Conservation (phyloP, 805 yeast species). For the Starmerella davenportii region DNA sequence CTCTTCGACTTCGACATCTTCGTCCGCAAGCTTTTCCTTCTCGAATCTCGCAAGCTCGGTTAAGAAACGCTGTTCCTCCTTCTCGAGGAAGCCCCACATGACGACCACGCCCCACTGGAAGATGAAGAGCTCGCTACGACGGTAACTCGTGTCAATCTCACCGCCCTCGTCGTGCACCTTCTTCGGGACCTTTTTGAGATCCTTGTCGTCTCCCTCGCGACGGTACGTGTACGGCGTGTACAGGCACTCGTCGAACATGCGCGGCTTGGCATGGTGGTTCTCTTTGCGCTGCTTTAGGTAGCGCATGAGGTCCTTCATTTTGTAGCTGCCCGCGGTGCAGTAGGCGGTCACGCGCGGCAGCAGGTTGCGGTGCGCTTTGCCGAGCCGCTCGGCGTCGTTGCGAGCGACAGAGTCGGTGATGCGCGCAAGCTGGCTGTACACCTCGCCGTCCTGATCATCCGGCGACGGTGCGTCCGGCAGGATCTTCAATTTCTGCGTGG, state of each 20-base stretch:
- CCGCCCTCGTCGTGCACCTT: slow-evolving; percentile 82
- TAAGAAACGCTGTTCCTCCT: slow-evolving; percentile 68
- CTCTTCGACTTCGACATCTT: slow-evolving; percentile 86
- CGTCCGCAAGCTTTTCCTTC: slow-evolving; percentile 74
- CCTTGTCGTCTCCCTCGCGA: slow-evolving; percentile 18
- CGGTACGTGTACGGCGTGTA: slow-evolving; percentile 64
- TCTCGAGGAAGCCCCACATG: slow-evolving; percentile 80
- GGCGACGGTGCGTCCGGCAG: slow-evolving; percentile 74
- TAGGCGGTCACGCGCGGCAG: slow-evolving; percentile 91
- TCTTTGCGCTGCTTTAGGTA: slow-evolving; percentile 64
- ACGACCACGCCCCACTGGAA: slow-evolving; percentile 97
- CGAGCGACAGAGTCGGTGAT: slow-evolving; percentile 80
- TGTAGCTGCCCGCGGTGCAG: slow-evolving; percentile 85
- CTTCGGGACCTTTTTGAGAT: slow-evolving; percentile 26
- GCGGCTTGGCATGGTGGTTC: slow-evolving; percentile 46
- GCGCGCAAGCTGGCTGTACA: slow-evolving; percentile 66
- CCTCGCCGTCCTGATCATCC: slow-evolving; percentile 27
- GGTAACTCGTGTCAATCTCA: slow-evolving; percentile 77
- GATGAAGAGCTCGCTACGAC: slow-evolving; percentile 70
- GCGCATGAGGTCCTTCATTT: slow-evolving; percentile 67
- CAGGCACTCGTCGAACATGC: slow-evolving; percentile 81
- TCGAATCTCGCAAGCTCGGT: slow-evolving; percentile 76
- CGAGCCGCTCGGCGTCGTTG: slow-evolving; percentile 81
- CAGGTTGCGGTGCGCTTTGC: slow-evolving; percentile 65
- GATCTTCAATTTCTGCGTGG: slow-evolving; percentile 72